Percentiles rank a stretch among this genome's conserved stretches.
Evolutionary conservation across 805 yeast species (phyloP).

Genomic region (Metschnikowia vanudenii): DNA sequence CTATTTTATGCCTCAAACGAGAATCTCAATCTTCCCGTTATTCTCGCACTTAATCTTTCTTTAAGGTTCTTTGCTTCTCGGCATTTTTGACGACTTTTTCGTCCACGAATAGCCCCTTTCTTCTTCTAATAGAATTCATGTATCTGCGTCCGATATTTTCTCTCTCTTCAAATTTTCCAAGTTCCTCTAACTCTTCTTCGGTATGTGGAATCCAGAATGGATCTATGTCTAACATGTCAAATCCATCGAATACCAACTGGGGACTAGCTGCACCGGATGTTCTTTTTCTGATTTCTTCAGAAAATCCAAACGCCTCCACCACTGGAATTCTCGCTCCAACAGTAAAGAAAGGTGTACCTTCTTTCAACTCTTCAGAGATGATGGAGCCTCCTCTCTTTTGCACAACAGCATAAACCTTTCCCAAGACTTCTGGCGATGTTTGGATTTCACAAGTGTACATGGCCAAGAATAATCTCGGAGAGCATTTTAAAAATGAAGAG

Average conservation of each 20-base stretch:
- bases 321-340: slow-evolving; percentile 86
- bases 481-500: slow-evolving; percentile 68
- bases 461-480: slow-evolving; percentile 89
- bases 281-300: slow-evolving; percentile 88
- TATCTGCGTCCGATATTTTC: slow-evolving; percentile 88
- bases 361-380: slow-evolving; percentile 91
- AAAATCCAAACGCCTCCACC: slow-evolving; percentile 92
- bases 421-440: slow-evolving; percentile 90
- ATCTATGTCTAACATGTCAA: slow-evolving; percentile 80
- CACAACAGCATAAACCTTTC: slow-evolving; percentile 92
- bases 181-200: slow-evolving; percentile 89
- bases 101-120: slow-evolving; percentile 87
- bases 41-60: slow-evolving; percentile 59
- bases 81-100: slow-evolving; percentile 90
- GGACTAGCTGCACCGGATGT: slow-evolving; percentile 98
- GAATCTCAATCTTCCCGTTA: too few species aligned
- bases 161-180: slow-evolving; percentile 89
- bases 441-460: slow-evolving; percentile 94
- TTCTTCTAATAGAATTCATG: slow-evolving; percentile 75
- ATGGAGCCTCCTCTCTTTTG: slow-evolving; percentile 85
- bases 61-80: slow-evolving; percentile 89
- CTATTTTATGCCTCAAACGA: too few species aligned
- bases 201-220: slow-evolving; percentile 99
- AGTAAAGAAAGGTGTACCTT: slow-evolving; percentile 95
- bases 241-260: slow-evolving; percentile 88